These are phyloP conservation scores for Onygena corvina DNA, from an alignment of 2,329 filamentous ascomycete genomes.

Conservation along the genomic window DNA sequence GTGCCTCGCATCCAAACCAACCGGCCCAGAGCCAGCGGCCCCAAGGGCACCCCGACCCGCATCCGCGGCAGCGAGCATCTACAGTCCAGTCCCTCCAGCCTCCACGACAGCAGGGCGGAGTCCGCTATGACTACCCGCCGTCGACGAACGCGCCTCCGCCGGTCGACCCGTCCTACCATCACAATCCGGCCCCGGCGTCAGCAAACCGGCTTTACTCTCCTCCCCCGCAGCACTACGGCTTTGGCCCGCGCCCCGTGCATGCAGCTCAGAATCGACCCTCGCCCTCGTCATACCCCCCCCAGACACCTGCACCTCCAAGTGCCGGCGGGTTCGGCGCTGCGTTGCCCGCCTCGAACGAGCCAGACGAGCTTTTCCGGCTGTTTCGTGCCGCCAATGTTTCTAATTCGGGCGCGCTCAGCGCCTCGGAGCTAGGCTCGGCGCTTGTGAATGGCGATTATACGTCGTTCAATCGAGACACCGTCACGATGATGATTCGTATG, in stretches of 20 bases:
- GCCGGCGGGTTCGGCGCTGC: background rate
- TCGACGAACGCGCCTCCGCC: constrained; percentile 5
- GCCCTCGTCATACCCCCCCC: constrained; percentile 51
- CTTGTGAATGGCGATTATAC: constrained; percentile 96
- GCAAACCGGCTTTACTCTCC: constrained; percentile 32
- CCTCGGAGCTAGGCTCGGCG: constrained; percentile 74
- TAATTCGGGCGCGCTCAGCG: constrained; percentile 70
- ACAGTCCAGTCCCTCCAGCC: background rate
- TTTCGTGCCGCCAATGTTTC: constrained; percentile 77
- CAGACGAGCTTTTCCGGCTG: constrained; percentile 59
- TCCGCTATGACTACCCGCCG: constrained; percentile 1
- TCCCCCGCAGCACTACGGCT: constrained; percentile 39
- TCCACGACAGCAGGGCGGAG: background rate
- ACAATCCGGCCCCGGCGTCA: constrained; percentile 19
- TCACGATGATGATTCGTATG: constrained; percentile 99
- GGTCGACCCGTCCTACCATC: constrained; percentile 7
- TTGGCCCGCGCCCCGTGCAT: constrained; percentile 39
- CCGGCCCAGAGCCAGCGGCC: constrained; percentile 11
- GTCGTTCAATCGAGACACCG: constrained; percentile 83
- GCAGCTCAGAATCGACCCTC: constrained; percentile 46
- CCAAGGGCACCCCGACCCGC: constrained; percentile 15
- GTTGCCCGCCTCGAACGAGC: constrained; percentile 38
- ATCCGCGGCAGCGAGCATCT: constrained; percentile 9
- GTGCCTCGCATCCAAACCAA: constrained; percentile 18
- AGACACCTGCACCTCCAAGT: constrained; percentile 47